phyloP scores from a whole-genome alignment of 306 rosid genomes.

The Vachellia collinsii region DNA sequence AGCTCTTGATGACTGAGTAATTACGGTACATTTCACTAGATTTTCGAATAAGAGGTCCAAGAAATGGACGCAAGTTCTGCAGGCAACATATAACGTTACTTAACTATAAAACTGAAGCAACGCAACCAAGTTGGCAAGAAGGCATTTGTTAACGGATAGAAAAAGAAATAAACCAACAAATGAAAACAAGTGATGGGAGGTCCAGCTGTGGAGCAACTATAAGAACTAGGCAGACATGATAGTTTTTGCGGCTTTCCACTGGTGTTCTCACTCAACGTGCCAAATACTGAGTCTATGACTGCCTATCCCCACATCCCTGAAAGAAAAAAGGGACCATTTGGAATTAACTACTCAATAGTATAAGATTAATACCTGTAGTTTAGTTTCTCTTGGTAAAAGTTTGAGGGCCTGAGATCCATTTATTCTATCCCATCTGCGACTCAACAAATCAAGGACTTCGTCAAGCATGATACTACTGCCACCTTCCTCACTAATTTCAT shows the following conservation, averaged over 20 bases:
- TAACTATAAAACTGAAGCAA: constrained; percentile 34
- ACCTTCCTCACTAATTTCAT: constrained; percentile 72
- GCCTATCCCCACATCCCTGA: not conserved
- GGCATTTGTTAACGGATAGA: constrained; percentile 9
- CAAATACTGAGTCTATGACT: not conserved
- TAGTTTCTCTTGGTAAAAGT: constrained; percentile 91
- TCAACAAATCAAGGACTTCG: constrained; percentile 87
- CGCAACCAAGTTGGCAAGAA: not conserved
- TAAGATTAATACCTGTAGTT: constrained; percentile 73
- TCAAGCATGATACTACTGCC: constrained; percentile 79
- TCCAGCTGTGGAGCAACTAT: constrained; percentile 19
- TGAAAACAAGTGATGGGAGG: constrained; percentile 8
- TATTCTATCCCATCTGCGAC: constrained; percentile 89
- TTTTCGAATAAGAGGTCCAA: constrained; percentile 92
- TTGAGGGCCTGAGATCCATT: constrained; percentile 98
- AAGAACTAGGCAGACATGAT: not conserved
- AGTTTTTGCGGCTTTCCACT: not conserved
- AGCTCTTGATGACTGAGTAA: constrained; percentile 82
- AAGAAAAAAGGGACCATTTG: not conserved
- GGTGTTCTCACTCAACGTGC: not conserved
- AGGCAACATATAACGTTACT: constrained; percentile 33
- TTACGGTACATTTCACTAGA: constrained; percentile 91
- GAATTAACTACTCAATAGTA: not conserved
- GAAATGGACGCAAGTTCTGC: constrained; percentile 92
- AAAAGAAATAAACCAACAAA: constrained; percentile 18